Conservation (phyloP, 2,329 filamentous ascomycete species). For the Raffaelea ambrosiae region DNA sequence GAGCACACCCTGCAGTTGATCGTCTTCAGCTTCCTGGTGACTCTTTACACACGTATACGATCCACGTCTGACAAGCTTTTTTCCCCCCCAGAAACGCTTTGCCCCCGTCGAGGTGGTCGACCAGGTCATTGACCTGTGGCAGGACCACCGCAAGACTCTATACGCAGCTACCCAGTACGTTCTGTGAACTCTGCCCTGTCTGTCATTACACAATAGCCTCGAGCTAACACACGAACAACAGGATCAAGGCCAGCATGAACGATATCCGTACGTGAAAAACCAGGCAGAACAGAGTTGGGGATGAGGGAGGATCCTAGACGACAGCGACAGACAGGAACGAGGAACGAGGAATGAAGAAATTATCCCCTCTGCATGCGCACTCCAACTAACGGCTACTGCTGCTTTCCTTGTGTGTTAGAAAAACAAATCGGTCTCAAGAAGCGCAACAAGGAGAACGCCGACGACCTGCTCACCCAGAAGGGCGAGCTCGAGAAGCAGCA, state of each 20-base stretch:
- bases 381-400: not conserved
- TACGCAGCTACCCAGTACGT: slow-evolving; percentile 50
- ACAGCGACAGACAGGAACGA: too few species aligned
- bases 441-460: slow-evolving; percentile 87
- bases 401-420: slow-evolving; percentile 6
- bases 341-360: too few species aligned
- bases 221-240: not conserved
- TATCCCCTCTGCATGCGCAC: not conserved
- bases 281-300: too few species aligned
- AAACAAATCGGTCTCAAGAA: slow-evolving; percentile 51
- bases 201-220: too few species aligned
- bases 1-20: not conserved
- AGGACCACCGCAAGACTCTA: slow-evolving; percentile 65
- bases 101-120: slow-evolving; percentile 80
- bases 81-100: slow-evolving; percentile 46
- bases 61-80: not conserved
- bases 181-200: not conserved
- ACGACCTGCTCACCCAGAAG: slow-evolving; percentile 71
- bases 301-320: too few species aligned
- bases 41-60: too few species aligned
- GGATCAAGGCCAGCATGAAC: slow-evolving; percentile 75
- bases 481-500: slow-evolving; percentile 59
- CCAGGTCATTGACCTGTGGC: slow-evolving; percentile 78
- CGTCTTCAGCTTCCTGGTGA: too few species aligned
- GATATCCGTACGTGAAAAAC: slow-evolving; percentile 21